These are phyloP conservation scores for Talaromyces borbonicus DNA, from an alignment of 495 filamentous ascomycete genomes.

Conservation along the genomic window DNA sequence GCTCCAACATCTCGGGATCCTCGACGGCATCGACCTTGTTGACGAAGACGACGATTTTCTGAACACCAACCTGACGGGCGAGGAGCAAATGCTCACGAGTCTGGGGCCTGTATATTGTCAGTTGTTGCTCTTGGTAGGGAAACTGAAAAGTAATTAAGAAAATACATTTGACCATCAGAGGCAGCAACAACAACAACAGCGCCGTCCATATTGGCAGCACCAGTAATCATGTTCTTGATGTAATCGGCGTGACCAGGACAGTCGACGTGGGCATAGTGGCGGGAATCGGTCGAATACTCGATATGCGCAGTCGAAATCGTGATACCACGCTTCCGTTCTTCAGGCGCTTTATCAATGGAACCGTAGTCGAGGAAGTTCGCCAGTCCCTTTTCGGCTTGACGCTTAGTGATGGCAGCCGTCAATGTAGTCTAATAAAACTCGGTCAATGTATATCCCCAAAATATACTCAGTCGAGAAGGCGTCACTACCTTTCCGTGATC, in stretches of 20 bases:
- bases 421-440: constrained; percentile 71
- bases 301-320: constrained; percentile 98
- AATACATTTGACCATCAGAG: constrained; percentile 93
- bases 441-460: constrained; percentile 8
- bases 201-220: constrained; percentile 94
- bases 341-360: constrained; percentile 95
- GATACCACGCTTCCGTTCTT: constrained; percentile 99
- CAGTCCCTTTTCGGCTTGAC: constrained; percentile 85
- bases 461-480: constrained; percentile 6
- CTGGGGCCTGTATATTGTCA: constrained; percentile 63
- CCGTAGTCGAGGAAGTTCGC: constrained; percentile 94
- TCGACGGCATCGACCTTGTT: constrained; percentile 98
- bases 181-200: constrained; percentile 98
- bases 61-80: constrained; percentile 94
- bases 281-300: constrained; percentile 83
- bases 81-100: constrained; percentile 97
- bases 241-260: constrained; percentile 99
- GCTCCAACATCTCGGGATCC: constrained; percentile 98
- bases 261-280: constrained; percentile 99
- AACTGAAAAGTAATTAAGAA: constrained; percentile 6
- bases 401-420: constrained; percentile 96
- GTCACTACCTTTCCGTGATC: constrained; percentile 99
- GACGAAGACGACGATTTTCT: constrained; percentile 96
- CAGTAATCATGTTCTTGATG: constrained; percentile 99
- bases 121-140: constrained; percentile 4